Evolutionary conservation across 345 rosid species (phyloP).

Genomic region (Kernera saxatilis): DNA sequence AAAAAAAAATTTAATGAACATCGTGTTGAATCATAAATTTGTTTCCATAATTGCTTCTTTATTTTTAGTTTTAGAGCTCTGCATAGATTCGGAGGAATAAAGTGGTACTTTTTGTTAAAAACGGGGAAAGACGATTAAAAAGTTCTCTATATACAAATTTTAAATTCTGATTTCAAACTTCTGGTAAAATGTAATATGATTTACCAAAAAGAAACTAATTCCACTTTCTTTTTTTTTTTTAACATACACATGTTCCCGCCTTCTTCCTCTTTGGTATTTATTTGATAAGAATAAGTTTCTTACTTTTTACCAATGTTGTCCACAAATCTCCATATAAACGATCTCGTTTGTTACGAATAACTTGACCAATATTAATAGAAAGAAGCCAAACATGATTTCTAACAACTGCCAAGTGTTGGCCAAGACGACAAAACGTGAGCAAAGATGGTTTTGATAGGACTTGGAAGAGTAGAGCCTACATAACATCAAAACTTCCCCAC

Average conservation of each 20-base stretch:
- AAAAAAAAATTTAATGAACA: neutral
- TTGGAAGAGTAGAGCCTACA: neutral
- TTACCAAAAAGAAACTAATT: neutral
- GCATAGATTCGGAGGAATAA: neutral
- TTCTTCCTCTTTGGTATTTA: neutral
- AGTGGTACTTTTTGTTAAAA: neutral
- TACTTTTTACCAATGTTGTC: neutral
- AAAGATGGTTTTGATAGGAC: neutral
- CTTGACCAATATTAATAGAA: neutral
- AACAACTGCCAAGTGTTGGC: neutral
- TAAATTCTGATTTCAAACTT: neutral
- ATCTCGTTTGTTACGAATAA: neutral
- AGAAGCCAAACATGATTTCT: neutral
- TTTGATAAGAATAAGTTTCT: neutral
- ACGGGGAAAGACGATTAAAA: neutral
- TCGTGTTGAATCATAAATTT: neutral
- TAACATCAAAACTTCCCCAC: neutral
- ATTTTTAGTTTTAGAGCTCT: neutral
- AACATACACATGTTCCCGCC: slow-evolving; percentile 12
- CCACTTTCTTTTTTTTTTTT: neutral
- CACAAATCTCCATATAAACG: neutral
- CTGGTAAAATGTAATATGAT: neutral
- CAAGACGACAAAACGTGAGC: neutral
- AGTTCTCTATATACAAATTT: neutral
- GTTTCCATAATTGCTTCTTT: slow-evolving; percentile 1